These are phyloP conservation scores for Ambispora gerdemannii DNA, from an alignment of 192 early-diverging fungal species.

Conservation along the genomic window DNA sequence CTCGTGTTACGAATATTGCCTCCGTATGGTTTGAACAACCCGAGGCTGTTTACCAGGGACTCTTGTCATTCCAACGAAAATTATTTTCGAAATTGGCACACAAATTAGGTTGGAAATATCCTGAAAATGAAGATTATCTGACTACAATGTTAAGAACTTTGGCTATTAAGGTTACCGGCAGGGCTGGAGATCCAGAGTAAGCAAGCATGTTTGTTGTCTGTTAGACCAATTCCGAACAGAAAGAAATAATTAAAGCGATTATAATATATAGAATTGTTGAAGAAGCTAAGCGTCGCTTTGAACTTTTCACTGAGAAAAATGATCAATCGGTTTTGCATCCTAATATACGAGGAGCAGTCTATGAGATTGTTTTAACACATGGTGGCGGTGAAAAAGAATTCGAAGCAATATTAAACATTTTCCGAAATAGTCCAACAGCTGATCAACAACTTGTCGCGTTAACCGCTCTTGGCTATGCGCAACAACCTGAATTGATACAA, in stretches of 20 bases:
- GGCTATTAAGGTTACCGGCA: conserved; percentile 67
- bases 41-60: conserved; percentile 53
- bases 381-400: conserved; percentile 61
- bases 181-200: conserved; percentile 55
- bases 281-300: conserved; percentile 72
- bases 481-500: conserved; percentile 53
- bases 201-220: background rate
- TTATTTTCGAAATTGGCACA: conserved; percentile 74
- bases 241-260: background rate
- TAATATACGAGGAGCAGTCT: conserved; percentile 70
- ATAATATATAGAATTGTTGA: conserved; percentile 41
- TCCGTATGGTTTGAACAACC: conserved; percentile 68
- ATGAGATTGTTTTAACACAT: conserved; percentile 62
- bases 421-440: conserved; percentile 53
- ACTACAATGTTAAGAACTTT: conserved; percentile 73
- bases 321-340: conserved; percentile 71
- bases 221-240: background rate
- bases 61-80: conserved; percentile 64
- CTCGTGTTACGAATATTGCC: conserved; percentile 54
- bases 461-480: conserved; percentile 54
- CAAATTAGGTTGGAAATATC: conserved; percentile 76
- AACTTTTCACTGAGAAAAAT: conserved; percentile 54
- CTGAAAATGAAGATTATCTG: conserved; percentile 68
- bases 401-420: conserved; percentile 60
- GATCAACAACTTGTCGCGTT: conserved; percentile 73